Percentiles rank a stretch among this genome's conserved stretches.
Conservation (phyloP, 352 stramenopile species). For the Pythium aristosporum region DNA sequence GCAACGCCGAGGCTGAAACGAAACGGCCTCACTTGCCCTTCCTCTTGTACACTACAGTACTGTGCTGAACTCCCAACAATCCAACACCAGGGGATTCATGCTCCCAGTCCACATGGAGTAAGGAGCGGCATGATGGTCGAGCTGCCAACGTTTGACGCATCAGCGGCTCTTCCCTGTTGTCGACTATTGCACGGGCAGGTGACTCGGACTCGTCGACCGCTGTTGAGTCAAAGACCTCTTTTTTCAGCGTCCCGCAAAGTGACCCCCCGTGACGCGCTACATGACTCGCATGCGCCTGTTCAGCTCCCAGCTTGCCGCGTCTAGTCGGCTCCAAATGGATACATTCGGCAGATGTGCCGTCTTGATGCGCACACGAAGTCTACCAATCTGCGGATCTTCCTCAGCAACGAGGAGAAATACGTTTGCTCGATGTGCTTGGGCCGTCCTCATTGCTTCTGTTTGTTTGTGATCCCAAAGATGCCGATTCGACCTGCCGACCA, state of each 20-base stretch:
- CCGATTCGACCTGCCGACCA: too few relatives aligned
- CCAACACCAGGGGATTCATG: too few relatives aligned
- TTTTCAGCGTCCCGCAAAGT: conserved; percentile 1
- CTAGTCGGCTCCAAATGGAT: conserved; percentile 12
- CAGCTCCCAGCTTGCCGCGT: neutral
- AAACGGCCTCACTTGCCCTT: too few relatives aligned
- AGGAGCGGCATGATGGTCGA: too few relatives aligned
- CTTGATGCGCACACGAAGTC: neutral
- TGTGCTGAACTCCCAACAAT: too few relatives aligned
- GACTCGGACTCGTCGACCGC: neutral
- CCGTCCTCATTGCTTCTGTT: too few relatives aligned
- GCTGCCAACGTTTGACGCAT: too few relatives aligned
- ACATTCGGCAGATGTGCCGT: conserved; percentile 1
- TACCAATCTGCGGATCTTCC: neutral
- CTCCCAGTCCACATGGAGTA: too few relatives aligned
- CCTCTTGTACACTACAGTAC: too few relatives aligned
- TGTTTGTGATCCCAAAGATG: too few relatives aligned
- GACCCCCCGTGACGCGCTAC: conserved; percentile 4
- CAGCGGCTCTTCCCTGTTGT: too few relatives aligned
- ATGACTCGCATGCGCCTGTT: conserved; percentile 14
- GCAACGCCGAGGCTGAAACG: too few relatives aligned
- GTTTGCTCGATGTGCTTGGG: neutral
- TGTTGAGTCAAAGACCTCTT: neutral
- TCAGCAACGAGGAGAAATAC: neutral
- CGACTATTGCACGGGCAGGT: neutral